phyloP scores from a whole-genome alignment of 1,284 basidiomycete species.

The Fomitiporia mediterranea region DNA sequence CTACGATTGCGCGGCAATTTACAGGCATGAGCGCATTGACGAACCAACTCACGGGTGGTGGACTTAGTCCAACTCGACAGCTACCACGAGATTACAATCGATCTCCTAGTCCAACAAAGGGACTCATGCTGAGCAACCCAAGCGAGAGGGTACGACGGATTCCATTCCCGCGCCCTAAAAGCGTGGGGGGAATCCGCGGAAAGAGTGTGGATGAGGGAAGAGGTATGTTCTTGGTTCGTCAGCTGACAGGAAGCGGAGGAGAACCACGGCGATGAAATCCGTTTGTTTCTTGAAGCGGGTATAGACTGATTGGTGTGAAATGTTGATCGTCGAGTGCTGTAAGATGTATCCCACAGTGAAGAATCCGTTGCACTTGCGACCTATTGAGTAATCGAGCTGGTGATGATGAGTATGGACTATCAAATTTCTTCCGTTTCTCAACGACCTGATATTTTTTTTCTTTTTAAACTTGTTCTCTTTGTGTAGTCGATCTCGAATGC shows the following conservation, averaged over 20 bases:
- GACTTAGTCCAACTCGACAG: constrained; percentile 56
- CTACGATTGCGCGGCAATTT: constrained; percentile 69
- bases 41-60: constrained; percentile 62
- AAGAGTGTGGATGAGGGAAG: constrained; percentile 58
- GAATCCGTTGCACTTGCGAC: too few relatives aligned
- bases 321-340: not conserved
- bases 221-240: constrained; percentile 61
- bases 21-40: constrained; percentile 53
- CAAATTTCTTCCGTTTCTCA: too few relatives aligned
- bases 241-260: constrained; percentile 56
- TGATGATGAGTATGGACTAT: too few relatives aligned
- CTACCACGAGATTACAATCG: constrained; percentile 27
- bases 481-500: not conserved
- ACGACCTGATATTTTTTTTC: not conserved
- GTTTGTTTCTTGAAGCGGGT: not conserved
- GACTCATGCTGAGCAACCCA: constrained; percentile 28
- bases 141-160: constrained; percentile 9
- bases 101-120: constrained; percentile 51
- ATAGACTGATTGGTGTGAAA: not conserved
- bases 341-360: not conserved
- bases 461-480: not conserved
- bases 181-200: constrained; percentile 55
- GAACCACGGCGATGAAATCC: constrained; percentile 16
- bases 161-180: constrained; percentile 49
- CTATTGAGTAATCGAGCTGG: not conserved